Percentiles rank a stretch among this genome's conserved stretches.
Conservation (phyloP, 2,329 filamentous ascomycete genomes). For the Escovopsis sp. region DNA sequence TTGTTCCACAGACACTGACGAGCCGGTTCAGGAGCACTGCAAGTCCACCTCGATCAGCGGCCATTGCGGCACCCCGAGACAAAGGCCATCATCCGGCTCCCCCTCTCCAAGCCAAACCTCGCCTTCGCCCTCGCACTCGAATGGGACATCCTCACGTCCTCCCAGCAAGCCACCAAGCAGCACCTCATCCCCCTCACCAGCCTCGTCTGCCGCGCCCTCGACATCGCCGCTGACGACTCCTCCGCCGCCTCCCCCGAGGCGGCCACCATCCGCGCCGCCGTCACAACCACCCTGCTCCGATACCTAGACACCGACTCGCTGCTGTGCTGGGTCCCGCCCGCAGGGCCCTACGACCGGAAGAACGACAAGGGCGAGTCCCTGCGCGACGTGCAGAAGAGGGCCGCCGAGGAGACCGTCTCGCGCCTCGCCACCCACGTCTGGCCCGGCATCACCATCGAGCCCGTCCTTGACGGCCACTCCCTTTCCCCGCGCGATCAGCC, state of each 20-base stretch:
- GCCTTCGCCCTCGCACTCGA: constrained; percentile 78
- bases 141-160: constrained; percentile 75
- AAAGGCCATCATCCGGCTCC: constrained; percentile 57
- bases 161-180: constrained; percentile 69
- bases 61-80: constrained; percentile 64
- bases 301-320: constrained; percentile 89
- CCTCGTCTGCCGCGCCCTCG: constrained; percentile 65
- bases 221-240: constrained; percentile 57
- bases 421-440: constrained; percentile 62
- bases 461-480: constrained; percentile 63
- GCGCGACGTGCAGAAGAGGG: constrained; percentile 54
- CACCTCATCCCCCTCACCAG: constrained; percentile 87
- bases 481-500: constrained; percentile 65
- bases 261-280: constrained; percentile 43
- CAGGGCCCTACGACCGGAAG: constrained; percentile 29
- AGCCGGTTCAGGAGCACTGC: constrained; percentile 24
- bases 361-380: constrained; percentile 42
- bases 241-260: constrained; percentile 8
- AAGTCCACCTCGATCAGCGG: constrained; percentile 61
- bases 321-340: constrained; percentile 65
- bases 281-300: constrained; percentile 56
- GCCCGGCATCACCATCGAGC: constrained; percentile 64
- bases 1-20: not conserved
- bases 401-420: constrained; percentile 53
- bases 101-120: constrained; percentile 61